A percentile compares a stretch with the other conserved stretches of the same genome.
phyloP scores from a whole-genome alignment of 164 flowering plant species.

The Stephania yunnanensis region DNA sequence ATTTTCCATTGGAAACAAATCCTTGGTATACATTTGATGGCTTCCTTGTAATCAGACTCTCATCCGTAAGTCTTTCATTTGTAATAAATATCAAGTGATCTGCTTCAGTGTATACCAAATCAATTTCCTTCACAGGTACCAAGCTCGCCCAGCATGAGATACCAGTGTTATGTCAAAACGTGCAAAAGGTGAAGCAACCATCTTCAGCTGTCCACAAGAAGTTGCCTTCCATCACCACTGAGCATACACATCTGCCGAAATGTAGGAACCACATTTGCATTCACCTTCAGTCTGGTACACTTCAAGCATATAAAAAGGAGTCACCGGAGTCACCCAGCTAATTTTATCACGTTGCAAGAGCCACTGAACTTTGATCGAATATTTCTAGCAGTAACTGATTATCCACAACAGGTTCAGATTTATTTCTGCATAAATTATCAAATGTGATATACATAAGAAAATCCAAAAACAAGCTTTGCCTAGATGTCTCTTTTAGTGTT shows the following conservation, averaged over 20 bases:
- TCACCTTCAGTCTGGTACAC: neutral
- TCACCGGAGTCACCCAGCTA: neutral
- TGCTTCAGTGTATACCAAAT: conserved; percentile 73
- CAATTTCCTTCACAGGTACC: conserved; percentile 21
- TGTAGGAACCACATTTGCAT: neutral
- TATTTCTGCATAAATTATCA: conserved; percentile 47
- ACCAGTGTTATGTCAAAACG: neutral
- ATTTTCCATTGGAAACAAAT: conserved; percentile 66
- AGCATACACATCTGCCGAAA: neutral
- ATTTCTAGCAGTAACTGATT: conserved; percentile 10
- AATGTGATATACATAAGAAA: conserved; percentile 79
- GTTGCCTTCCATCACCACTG: neutral
- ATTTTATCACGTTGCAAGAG: conserved; percentile 1
- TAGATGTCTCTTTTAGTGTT: conserved; percentile 26
- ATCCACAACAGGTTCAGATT: conserved; percentile 12
- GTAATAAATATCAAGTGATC: conserved; percentile 74
- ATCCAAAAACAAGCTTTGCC: conserved; percentile 61
- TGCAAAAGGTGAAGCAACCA: neutral
- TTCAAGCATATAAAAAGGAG: neutral
- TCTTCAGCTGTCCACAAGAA: neutral
- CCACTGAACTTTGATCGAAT: conserved; percentile 13
- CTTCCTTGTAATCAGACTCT: conserved; percentile 40
- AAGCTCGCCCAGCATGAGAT: conserved; percentile 6
- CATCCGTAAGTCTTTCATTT: conserved; percentile 82
- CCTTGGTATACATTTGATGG: conserved; percentile 48